A percentile compares a stretch with the other conserved stretches of the same genome.
phyloP scores from a whole-genome alignment of 805 yeast species.

The Peterozyma toletana region DNA sequence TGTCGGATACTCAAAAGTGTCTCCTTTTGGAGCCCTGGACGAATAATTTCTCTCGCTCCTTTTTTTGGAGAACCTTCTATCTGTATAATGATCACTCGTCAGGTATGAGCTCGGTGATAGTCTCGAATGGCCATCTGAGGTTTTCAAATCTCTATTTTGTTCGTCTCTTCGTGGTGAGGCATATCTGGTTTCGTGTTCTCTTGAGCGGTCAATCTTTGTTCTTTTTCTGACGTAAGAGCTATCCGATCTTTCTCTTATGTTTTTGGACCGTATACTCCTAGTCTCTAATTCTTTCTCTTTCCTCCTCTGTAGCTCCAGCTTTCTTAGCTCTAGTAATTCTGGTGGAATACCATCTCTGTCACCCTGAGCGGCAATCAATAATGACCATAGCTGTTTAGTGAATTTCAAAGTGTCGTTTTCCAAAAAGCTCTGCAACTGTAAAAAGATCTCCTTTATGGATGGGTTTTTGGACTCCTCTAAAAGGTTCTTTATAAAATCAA shows the following conservation, averaged over 20 bases:
- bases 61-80: too few species aligned
- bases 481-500: constrained; percentile 37
- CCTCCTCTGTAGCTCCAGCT: constrained; percentile 11
- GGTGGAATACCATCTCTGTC: constrained; percentile 39
- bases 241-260: background rate
- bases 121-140: too few species aligned
- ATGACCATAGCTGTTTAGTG: constrained; percentile 35
- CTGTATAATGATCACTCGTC: too few species aligned
- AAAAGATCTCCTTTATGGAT: constrained; percentile 30
- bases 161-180: too few species aligned
- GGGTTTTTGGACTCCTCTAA: constrained; percentile 26
- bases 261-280: background rate
- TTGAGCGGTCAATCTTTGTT: background rate
- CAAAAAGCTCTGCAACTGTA: constrained; percentile 38
- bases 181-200: background rate
- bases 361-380: constrained; percentile 34
- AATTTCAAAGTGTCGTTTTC: constrained; percentile 30
- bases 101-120: too few species aligned
- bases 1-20: too few species aligned
- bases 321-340: constrained; percentile 19
- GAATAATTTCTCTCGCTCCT: too few species aligned
- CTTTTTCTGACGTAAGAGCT: background rate
- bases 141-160: too few species aligned
- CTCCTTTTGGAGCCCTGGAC: too few species aligned
- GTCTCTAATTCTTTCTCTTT: constrained; percentile 3